Base-by-base conservation (phyloP, 2,329 filamentous ascomycete species). In the Elsinoe fawcettii region DNA sequence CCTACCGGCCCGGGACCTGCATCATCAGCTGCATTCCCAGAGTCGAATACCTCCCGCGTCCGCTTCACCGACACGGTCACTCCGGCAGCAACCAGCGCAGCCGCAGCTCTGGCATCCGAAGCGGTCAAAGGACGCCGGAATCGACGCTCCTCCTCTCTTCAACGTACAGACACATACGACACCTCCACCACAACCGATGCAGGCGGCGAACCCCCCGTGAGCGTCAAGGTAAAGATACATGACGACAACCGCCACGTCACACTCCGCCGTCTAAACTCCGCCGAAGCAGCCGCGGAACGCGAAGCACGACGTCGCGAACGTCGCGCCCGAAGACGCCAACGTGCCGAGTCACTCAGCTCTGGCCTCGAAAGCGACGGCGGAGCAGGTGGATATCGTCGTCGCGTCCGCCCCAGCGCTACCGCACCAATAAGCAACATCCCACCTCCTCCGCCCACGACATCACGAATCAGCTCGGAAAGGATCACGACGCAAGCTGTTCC, bases 161-260 rank as follows among this genome's bases (percentile, higher is more conserved):
- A 49, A 30, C 39, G 51, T 16, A 43, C 47, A 2, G 39, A 55
- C 25, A 46, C 55, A 7, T 49, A 53, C 44, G 49, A 41, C 16
- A 32, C 34, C 20, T 34, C 27, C 37, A 47, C 46, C 25, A 56
- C 30, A 12, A 51, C 51, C 53, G 30, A 36, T 8, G 49, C 49
- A n/a, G 25, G 46, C 62, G 25, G 46, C 61, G 18, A 56, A 0
- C 81, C 80, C n/a, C 80, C 81, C 2, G 80, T 84, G 47, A 82
- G 79, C 27, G 77, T 86, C 57, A 83, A 84, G 66, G 77, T 85
- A 41, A 83, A 83, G 65, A 82, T 84, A 77, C 81, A 84, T 67
- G 78, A 80, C 58, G 81, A 85, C 61, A 81, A 81, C 22, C 76
- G 81, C 6, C 80, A 83, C 63, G 81, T 86, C 34, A 86, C 83